Percentiles rank a stretch among this genome's conserved stretches.
Conservation (phyloP, 192 early-diverging fungal species). For the Coemansia sp. region DNA sequence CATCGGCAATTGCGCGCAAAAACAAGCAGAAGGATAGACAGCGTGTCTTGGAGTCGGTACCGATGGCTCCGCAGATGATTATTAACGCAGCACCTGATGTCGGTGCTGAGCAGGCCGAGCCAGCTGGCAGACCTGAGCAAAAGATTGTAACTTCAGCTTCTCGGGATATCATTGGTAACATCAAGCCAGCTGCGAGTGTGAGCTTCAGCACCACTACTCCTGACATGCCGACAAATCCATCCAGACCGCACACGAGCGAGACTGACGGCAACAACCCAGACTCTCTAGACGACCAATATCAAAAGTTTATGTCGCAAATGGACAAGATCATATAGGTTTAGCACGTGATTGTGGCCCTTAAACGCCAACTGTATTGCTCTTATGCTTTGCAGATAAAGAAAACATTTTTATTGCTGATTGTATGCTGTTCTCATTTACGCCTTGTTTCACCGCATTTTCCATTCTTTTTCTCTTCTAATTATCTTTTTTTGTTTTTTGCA, state of each 20-base stretch:
- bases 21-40: slow-evolving; percentile 42
- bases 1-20: slow-evolving; percentile 61
- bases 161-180: slow-evolving; percentile 12
- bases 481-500: not conserved
- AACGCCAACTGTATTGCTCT: not conserved
- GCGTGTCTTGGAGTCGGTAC: slow-evolving; percentile 41
- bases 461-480: not conserved
- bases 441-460: not conserved
- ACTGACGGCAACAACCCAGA: slow-evolving; percentile 8
- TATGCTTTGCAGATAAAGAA: not conserved
- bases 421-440: not conserved
- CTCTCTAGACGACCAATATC: slow-evolving; percentile 63
- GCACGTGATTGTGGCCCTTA: slow-evolving; percentile 17
- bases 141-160: not conserved
- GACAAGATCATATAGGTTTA: slow-evolving; percentile 27
- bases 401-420: not conserved
- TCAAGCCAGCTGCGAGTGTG: slow-evolving; percentile 7
- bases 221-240: not conserved
- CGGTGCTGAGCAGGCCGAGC: slow-evolving; percentile 36
- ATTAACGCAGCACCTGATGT: slow-evolving; percentile 75
- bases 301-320: slow-evolving; percentile 65
- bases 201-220: slow-evolving; percentile 8
- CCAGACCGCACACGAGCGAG: slow-evolving; percentile 4
- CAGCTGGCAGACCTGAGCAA: slow-evolving; percentile 3
- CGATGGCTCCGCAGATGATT: slow-evolving; percentile 57